phyloP scores from a whole-genome alignment of 768 basidiomycete genomes.

The Leccinum aurantiacum region DNA sequence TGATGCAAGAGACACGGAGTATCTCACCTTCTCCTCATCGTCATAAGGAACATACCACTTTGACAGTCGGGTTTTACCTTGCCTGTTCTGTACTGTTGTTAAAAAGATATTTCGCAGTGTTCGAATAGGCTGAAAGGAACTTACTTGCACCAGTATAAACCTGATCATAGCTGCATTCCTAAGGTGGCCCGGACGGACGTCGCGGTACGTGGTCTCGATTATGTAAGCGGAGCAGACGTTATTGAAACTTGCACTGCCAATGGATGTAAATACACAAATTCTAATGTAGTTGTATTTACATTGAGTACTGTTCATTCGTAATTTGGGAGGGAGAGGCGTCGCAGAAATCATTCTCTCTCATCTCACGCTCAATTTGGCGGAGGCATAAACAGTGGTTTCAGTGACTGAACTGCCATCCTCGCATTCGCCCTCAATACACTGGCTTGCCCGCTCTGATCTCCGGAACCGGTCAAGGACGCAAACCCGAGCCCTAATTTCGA shows the following conservation, averaged over 20 bases:
- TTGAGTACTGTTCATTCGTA: neutral
- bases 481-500: slow-evolving; percentile 45
- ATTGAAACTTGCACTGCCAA: neutral
- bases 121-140: slow-evolving; percentile 15
- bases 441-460: slow-evolving; percentile 14
- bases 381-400: slow-evolving; percentile 27
- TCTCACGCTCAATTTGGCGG: slow-evolving; percentile 16
- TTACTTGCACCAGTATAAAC: slow-evolving; percentile 94
- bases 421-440: slow-evolving; percentile 28
- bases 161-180: slow-evolving; percentile 70
- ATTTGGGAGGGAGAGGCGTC: neutral
- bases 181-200: slow-evolving; percentile 4
- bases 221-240: slow-evolving; percentile 10
- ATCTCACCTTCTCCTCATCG: slow-evolving; percentile 92
- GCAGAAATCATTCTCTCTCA: neutral
- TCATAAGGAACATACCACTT: slow-evolving; percentile 99
- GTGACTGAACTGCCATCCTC: slow-evolving; percentile 27
- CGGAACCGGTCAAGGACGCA: slow-evolving; percentile 13
- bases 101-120: neutral
- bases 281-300: neutral
- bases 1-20: neutral
- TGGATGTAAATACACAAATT: neutral
- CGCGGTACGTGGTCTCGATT: slow-evolving; percentile 9
- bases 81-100: slow-evolving; percentile 69
- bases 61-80: slow-evolving; percentile 94